Conservation (phyloP, 345 rosid species). For the Eucalyptus sp. region DNA sequence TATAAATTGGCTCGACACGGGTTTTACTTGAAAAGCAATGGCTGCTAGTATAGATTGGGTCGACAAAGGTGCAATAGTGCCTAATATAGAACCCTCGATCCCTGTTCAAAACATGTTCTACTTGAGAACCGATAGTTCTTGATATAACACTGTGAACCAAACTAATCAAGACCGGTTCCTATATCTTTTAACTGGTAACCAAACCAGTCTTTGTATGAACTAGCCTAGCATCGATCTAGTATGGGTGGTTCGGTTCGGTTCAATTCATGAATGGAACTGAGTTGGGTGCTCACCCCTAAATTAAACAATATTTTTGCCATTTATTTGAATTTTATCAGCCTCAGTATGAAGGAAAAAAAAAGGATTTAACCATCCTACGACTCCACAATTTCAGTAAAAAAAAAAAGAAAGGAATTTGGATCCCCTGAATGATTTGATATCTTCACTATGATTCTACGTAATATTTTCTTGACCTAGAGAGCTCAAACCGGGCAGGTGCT, state of each 20-base stretch:
- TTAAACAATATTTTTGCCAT: not conserved
- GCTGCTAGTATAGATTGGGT: not conserved
- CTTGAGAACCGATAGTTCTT: fast-evolving
- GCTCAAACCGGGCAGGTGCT: not conserved
- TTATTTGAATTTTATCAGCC: not conserved
- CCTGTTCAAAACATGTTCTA: fast-evolving
- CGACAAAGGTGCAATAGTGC: not conserved
- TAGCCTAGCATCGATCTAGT: not conserved
- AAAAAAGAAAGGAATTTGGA: not conserved
- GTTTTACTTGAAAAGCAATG: not conserved
- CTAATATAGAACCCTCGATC: not conserved
- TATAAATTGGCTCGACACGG: not conserved
- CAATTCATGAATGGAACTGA: fast-evolving
- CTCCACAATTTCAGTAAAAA: not conserved
- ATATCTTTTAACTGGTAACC: not conserved
- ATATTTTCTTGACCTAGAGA: not conserved
- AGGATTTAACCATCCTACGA: not conserved
- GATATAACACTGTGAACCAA: not conserved
- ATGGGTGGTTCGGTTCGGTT: fast-evolving
- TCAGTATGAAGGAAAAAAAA: not conserved
- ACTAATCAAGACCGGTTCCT: not conserved
- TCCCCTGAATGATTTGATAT: not conserved
- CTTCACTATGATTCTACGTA: not conserved
- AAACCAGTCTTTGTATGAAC: fast-evolving
- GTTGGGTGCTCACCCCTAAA: not conserved